Evolutionary conservation across 257 asterid species (phyloP).

Genomic region (Voacanga thouarsii): DNA sequence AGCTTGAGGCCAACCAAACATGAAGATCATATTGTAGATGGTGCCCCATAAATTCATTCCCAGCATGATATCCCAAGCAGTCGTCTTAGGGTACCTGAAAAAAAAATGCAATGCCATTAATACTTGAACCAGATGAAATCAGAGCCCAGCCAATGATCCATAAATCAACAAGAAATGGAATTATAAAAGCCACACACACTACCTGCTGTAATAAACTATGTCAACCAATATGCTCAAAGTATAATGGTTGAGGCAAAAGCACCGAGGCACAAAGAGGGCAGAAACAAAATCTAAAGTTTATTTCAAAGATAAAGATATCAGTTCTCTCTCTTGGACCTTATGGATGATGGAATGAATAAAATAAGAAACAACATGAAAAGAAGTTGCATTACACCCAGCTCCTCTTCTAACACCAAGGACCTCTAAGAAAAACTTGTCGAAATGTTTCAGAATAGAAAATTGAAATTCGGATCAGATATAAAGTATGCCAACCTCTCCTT

Average conservation of each 20-base stretch:
- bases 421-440: not conserved
- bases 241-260: not conserved
- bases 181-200: not conserved
- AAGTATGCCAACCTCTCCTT: not conserved
- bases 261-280: not conserved
- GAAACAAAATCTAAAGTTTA: not conserved
- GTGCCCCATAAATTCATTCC: slow-evolving; percentile 99
- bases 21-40: slow-evolving; percentile 76
- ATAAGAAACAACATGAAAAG: not conserved
- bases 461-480: not conserved
- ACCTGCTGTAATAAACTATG: not conserved
- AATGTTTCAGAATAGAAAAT: not conserved
- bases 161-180: not conserved
- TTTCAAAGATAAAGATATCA: not conserved
- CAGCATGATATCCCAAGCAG: slow-evolving; percentile 95
- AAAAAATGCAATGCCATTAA: not conserved
- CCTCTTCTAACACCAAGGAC: not conserved
- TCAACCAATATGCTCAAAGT: not conserved
- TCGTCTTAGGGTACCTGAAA: slow-evolving; percentile 87
- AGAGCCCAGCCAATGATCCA: not conserved
- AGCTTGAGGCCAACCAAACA: slow-evolving; percentile 86
- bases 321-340: not conserved
- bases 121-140: not conserved
- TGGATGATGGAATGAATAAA: not conserved
- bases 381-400: not conserved